Base-by-base conservation (phyloP, 2,329 filamentous ascomycete genomes). In the Beauveria asiatica region DNA sequence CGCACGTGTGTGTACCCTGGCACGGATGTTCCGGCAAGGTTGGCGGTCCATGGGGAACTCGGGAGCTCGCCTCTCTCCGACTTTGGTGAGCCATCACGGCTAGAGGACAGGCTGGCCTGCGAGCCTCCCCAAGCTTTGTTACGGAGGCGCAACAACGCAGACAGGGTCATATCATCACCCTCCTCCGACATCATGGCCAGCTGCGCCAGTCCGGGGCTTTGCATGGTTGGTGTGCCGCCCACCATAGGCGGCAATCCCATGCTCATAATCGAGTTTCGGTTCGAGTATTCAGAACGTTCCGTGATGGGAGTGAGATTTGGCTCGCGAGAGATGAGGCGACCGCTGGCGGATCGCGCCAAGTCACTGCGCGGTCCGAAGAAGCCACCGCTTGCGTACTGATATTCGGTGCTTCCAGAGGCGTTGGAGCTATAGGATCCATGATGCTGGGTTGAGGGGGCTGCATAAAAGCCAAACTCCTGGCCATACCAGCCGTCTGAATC, bases 261-360 rank as follows among this genome's bases (percentile, higher is more conserved):
- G 61, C 88, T 90, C 76, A 95, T 89, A 61, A 96, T 84, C 1
- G 90, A 95, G 70, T 97, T 97, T 49, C 94, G 85, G 62, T 95
- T 96, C 46, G 91, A 96, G 77, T 96, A 97, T 73, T 99, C 94
- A 62, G 90, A 96, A 13, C 92, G 84, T 72, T 97, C 94, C 0
- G 93, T 97, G 67, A 99, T 97, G 6, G 94, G 94, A 1, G 94
- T 97, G 52, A 99, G 77, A 67, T 94, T 97, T 1, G 94, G 93
- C 70, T 97, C 93, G 45, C 88, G 84, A 21, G 89, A 89, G 33
- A 87, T 84, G 56, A 86, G 80, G 16, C 86, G 84, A 21, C 90
- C 92, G 64, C 89, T 94, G 59, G 84, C 84, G 63, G 81, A 87
- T 41, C 90, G 84, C 61, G 86, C 81, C 17, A 87, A 74, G n/a